phyloP scores from a whole-genome alignment of 2,329 filamentous ascomycete species.

The Leptographium galeiforme region DNA sequence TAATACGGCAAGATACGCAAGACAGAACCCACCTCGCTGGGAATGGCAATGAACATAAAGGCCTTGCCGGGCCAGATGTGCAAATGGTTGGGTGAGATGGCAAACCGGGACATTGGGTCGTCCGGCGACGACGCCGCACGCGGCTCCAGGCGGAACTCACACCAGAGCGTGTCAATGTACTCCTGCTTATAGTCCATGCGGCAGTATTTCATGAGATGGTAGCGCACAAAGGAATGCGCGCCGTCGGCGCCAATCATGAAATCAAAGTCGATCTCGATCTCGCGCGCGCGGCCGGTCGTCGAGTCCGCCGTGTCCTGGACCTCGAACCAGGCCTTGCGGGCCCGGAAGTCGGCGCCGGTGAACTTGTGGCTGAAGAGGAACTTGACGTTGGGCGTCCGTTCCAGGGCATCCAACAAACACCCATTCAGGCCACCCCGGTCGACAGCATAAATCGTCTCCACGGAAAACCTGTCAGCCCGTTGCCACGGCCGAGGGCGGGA shows the following conservation, averaged over 20 bases:
- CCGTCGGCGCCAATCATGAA: slow-evolving; percentile 91
- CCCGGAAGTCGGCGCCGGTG: slow-evolving; percentile 72
- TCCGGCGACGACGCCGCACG: slow-evolving; percentile 16
- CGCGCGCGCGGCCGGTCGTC: slow-evolving; percentile 36
- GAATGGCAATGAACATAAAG: slow-evolving; percentile 98
- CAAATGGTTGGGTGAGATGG: slow-evolving; percentile 80
- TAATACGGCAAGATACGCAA: neutral
- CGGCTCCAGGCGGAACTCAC: slow-evolving; percentile 75
- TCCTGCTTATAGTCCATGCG: slow-evolving; percentile 85
- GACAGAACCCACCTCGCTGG: slow-evolving; percentile 38
- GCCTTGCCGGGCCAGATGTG: slow-evolving; percentile 94
- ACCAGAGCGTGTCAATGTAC: slow-evolving; percentile 96
- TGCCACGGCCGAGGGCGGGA: no score
- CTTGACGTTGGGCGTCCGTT: slow-evolving; percentile 75
- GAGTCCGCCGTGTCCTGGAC: slow-evolving; percentile 22
- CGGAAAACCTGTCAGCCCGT: neutral
- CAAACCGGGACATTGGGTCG: slow-evolving; percentile 39
- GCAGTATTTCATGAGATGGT: slow-evolving; percentile 90
- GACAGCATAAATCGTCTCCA: slow-evolving; percentile 67
- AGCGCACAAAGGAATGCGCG: slow-evolving; percentile 80
- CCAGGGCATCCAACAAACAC: slow-evolving; percentile 68
- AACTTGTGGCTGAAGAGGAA: slow-evolving; percentile 91
- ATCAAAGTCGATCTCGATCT: slow-evolving; percentile 80
- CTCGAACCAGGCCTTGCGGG: slow-evolving; percentile 81
- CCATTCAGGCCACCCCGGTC: slow-evolving; percentile 78